Evolutionary conservation across 441 rosid species (phyloP).

Genomic region (Eruca vesicaria): DNA sequence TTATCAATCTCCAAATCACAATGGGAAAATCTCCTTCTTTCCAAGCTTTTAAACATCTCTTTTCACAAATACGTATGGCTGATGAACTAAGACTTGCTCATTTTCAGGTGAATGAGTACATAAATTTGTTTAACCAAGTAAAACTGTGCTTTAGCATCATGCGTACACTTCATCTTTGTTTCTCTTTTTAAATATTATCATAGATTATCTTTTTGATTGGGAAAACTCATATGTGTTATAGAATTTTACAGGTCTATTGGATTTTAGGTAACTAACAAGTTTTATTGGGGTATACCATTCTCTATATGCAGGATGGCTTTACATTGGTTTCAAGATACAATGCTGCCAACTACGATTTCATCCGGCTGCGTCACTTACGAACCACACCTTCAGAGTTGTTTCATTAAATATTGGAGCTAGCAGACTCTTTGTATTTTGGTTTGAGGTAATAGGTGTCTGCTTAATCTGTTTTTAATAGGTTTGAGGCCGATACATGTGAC

Average conservation of each 20-base stretch:
- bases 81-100: background rate
- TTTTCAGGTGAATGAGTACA: background rate
- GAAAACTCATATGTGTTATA: background rate
- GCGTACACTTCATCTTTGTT: background rate
- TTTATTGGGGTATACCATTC: background rate
- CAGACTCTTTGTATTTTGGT: conserved; percentile 83
- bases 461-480: no score
- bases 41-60: background rate
- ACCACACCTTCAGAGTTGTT: conserved; percentile 68
- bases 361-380: conserved; percentile 69
- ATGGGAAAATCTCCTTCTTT: background rate
- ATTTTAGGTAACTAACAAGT: background rate
- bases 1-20: no score
- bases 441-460: no score
- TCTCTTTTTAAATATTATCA: no score
- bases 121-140: background rate
- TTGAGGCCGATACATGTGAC: no score
- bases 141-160: background rate
- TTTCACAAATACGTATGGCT: background rate
- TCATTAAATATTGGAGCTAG: conserved; percentile 88
- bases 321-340: conserved; percentile 83
- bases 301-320: conserved; percentile 61
- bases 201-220: conserved; percentile 10
- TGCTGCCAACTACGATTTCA: conserved; percentile 58
- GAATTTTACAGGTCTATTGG: background rate